Conservation (phyloP, 2,329 filamentous ascomycete genomes). For the Calonectria pauciramosa region DNA sequence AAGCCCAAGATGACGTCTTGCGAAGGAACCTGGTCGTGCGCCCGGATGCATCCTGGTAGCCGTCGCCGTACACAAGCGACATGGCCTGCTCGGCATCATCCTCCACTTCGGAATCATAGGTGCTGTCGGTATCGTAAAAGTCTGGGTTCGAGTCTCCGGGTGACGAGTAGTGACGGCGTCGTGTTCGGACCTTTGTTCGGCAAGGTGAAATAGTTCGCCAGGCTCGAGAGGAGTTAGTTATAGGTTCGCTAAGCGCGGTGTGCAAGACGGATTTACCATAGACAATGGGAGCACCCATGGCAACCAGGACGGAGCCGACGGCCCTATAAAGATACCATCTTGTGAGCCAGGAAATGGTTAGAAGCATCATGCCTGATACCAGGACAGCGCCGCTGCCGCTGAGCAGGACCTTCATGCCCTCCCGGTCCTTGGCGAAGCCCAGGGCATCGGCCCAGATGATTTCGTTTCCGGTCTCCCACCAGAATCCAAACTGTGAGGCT, state of each 20-base stretch:
- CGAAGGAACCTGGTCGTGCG: slow-evolving; percentile 8
- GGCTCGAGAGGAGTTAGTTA: slow-evolving; percentile 27
- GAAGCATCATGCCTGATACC: slow-evolving; percentile 36
- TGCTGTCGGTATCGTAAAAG: slow-evolving; percentile 36
- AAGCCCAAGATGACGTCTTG: slow-evolving; percentile 25
- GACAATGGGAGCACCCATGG: slow-evolving; percentile 33
- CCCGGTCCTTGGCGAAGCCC: slow-evolving; percentile 46
- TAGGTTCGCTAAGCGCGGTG: background rate
- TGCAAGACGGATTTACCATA: slow-evolving; percentile 36
- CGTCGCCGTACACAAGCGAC: slow-evolving; percentile 26
- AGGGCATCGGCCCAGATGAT: slow-evolving; percentile 49
- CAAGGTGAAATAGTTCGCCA: slow-evolving; percentile 33
- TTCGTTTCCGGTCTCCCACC: slow-evolving; percentile 48
- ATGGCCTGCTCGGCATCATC: slow-evolving; percentile 34
- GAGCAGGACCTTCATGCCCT: slow-evolving; percentile 50
- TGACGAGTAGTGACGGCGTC: slow-evolving; percentile 19
- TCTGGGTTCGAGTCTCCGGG: slow-evolving; percentile 8
- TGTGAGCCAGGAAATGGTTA: slow-evolving; percentile 42
- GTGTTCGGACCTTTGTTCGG: slow-evolving; percentile 17
- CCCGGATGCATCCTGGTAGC: slow-evolving; percentile 19
- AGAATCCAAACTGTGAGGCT: slow-evolving; percentile 51
- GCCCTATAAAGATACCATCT: slow-evolving; percentile 42
- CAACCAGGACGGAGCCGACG: slow-evolving; percentile 38
- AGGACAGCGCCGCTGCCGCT: slow-evolving; percentile 46
- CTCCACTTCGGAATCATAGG: slow-evolving; percentile 29